Evolutionary conservation across 2,329 filamentous ascomycete species (phyloP), one percentile per base, ranked within the genome.

Genomic region (Colletotrichum karsti): DNA sequence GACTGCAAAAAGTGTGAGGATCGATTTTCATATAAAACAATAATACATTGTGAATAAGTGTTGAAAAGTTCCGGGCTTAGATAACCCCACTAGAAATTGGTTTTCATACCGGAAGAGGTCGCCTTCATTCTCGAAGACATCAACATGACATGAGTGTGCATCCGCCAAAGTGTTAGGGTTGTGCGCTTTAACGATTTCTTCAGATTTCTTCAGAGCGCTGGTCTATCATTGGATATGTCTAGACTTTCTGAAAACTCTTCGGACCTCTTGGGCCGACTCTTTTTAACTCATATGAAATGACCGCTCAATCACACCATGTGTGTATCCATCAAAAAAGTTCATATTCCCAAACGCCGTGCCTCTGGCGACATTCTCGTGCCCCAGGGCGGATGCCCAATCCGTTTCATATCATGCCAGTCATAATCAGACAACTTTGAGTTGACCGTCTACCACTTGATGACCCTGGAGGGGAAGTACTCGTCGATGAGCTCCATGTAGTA

Each of bases 401-500:
- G 20, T 65, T 18, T 59, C 53, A 48, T 39, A 18, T 68, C 65
- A 50, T 55, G 41, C 54, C 46, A 18, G 60, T 65, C 60, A 30
- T 68, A 55, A 68, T 33, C 54, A 48, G 60, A 53, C 28, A 64
- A 53, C 15, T 20, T 41, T 30, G n/a, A 7, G 12, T 37, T n/a
- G 30, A 4, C 12, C 15, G 12, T 68, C 48, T 69, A 82, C 81
- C 81, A 83, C 74, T 78, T 79, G 55, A 83, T 62, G 6, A 78
- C 72, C 67, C 73, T 74, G 66, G 77, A 75, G 7, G 81, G 81
- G 74, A 83, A 83, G 71, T 80, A 83, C 74, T 83, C 80, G 63
- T 79, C 74, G 51, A 83, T 83, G 39, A 83, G 75, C 69, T 81
- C 80, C 76, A 79, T 75, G 69, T 82, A 83, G 70, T 83, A 82